Evolutionary conservation across 345 rosid species (phyloP), one percentile per base, ranked within the genome.

Genomic region (Camelina neglecta): DNA sequence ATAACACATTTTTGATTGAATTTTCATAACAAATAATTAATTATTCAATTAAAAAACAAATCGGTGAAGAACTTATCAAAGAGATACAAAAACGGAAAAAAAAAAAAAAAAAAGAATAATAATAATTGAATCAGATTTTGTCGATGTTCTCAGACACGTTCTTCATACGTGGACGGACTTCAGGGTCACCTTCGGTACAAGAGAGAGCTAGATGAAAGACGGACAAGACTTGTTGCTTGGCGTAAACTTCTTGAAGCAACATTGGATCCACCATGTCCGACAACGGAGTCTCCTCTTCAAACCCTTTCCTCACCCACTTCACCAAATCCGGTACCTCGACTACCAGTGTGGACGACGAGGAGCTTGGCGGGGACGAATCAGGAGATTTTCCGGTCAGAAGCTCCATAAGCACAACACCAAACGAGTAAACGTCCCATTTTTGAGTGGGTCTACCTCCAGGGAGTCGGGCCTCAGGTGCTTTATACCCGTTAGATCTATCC

Each of bases 291-390:
- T 90, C 97, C 65, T 89, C 94, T 59, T 88, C 93, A 44, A 96
- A 96, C 8, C 99, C 99, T 77, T 91, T 96, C 79, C 87, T 85
- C 57, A 91, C 98, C 97, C 96, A 90, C 84, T 83, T 87, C 63
- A 96, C 98, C 4, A 93, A 72, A 84, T 92, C 98, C 11, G 84
- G 86, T 15, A 89, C 83, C 74, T 92, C 99, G 0, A 82, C 60
- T 12, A 97, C 89, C 4, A 82, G 80, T 4, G 88, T 79, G 0
- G 97, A 88, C 0, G 92, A 79, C 0, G 90, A 81, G 0, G 93
- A 84, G 12, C 96, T 86, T 0, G 87, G 69, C 26, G 92, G 82
- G 0, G 97, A 97, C 0, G 98, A 88, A 51, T 90, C 99, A 0
- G 97, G 98, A 2, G 98, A 90, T 70, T 93, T 92, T 21, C 99